Base-by-base conservation (phyloP, 352 stramenopile species). In the Elongisporangium undulatum region DNA sequence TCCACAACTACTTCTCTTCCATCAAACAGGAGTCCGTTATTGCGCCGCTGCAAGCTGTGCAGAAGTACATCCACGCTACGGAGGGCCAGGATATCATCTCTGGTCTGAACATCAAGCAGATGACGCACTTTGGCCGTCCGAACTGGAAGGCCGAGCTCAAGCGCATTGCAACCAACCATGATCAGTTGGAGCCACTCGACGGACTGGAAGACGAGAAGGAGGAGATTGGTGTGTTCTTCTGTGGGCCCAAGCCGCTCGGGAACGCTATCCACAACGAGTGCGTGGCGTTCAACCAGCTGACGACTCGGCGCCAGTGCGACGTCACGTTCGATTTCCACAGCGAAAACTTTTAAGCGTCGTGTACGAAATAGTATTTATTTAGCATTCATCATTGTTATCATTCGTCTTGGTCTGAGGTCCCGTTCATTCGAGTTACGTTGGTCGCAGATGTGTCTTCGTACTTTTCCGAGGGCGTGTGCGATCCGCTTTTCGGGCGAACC, bases 1-100 rank as follows among this genome's bases (percentile, higher is more conserved):
- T 92, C 57, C 85, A 93, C 67, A 87, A 92, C 60, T 95, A 90
- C 59, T 89, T 89, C 55, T 92, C 87, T 52, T 83, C 83, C 5
- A 62, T 91, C 23, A 92, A 89, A 64, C 64, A 69, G 16, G 64
- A 88, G 5, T 70, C 79, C 17, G 68, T 81, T 9, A 72, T 80
- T 22, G 80, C 75, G 54, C 78, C 79, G 10, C 63, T 94, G 50
- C 74, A 80, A 54, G 75, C 86, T 22, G 61, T 94, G 26, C 85
- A 94, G 65, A 80, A 80, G 19, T 91, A 92, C 53, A 86, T 92
- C 24, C 77, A 90, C 62, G 66, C 74, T 19, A 74, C 61, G 0
- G 74, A 90, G 20, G 78, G 81, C 3, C 71, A 89, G 24, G 83
- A 93, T 53, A 82, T 92, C 19, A 73, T 94, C 19, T 84, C 86